These are phyloP conservation scores for Aspergillus sp. DNA, from an alignment of 2,329 filamentous ascomycete species.

Conservation along the genomic window DNA sequence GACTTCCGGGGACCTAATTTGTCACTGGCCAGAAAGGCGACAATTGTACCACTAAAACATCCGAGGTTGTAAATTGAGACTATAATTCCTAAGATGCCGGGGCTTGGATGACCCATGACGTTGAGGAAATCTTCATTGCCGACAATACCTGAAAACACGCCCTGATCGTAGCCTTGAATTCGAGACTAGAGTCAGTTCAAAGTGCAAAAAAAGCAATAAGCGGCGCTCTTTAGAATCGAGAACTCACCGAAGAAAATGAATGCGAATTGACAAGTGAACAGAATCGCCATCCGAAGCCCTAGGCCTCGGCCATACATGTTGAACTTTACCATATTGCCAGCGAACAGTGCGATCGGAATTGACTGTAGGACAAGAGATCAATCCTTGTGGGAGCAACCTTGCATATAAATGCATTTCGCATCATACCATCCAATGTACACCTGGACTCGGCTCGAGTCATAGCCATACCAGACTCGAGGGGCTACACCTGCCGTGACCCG, in stretches of 20 bases:
- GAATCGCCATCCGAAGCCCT: slow-evolving; percentile 16
- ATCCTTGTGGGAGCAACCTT: no score
- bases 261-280: slow-evolving; percentile 16
- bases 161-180: slow-evolving; percentile 43
- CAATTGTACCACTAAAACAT: slow-evolving; percentile 32
- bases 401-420: no score
- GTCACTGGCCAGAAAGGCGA: slow-evolving; percentile 28
- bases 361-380: no score
- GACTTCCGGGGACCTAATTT: slow-evolving; percentile 26
- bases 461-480: no score
- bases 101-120: slow-evolving; percentile 34
- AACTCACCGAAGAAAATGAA: slow-evolving; percentile 21
- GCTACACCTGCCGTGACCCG: no score
- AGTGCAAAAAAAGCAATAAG: neutral
- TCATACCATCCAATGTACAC: no score
- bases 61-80: slow-evolving; percentile 43
- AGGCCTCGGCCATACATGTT: slow-evolving; percentile 19
- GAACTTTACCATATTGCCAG: slow-evolving; percentile 13
- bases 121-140: slow-evolving; percentile 42
- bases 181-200: neutral
- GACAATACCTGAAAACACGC: slow-evolving; percentile 46
- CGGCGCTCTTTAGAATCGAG: neutral
- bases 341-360: no score
- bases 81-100: slow-evolving; percentile 37
- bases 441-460: no score